Percentiles rank a stretch among this genome's conserved stretches.
Evolutionary conservation across 2,329 filamentous ascomycete species (phyloP).

Genomic region (Colletotrichum sp.): DNA sequence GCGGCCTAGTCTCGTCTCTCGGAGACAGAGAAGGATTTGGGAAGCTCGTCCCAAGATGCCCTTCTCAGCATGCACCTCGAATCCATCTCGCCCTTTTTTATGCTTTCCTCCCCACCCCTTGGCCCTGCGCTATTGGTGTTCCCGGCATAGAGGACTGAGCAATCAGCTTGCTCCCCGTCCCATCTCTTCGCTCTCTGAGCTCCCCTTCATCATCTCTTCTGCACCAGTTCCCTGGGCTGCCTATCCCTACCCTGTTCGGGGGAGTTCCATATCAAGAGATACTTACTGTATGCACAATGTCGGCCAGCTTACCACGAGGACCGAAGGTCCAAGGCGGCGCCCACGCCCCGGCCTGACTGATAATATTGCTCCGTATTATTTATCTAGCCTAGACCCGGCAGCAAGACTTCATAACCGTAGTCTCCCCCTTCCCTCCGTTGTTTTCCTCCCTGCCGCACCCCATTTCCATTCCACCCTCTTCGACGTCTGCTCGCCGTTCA

Average conservation of each 20-base stretch:
- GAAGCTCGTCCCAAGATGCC: neutral
- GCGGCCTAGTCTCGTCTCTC: neutral
- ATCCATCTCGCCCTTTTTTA: neutral
- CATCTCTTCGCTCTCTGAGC: neutral
- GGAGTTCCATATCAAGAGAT: slow-evolving; percentile 7
- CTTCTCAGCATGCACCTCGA: neutral
- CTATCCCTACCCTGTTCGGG: slow-evolving; percentile 9
- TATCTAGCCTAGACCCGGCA: slow-evolving; percentile 13
- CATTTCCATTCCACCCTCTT: neutral
- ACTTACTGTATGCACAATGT: neutral
- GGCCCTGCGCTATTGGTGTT: slow-evolving; percentile 7
- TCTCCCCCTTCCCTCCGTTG: neutral
- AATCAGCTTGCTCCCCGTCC: slow-evolving; percentile 5
- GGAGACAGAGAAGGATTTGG: neutral
- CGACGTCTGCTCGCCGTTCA: neutral
- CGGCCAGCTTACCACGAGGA: slow-evolving; percentile 1
- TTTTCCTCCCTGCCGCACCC: neutral
- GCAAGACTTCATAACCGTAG: neutral
- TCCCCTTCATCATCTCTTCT: slow-evolving; percentile 1
- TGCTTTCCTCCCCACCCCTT: slow-evolving; percentile 4
- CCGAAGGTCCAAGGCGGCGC: neutral
- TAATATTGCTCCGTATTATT: slow-evolving; percentile 6
- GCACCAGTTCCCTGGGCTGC: slow-evolving; percentile 10
- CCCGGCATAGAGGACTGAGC: neutral
- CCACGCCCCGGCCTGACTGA: neutral